Conservation (phyloP, 2,329 filamentous ascomycete species). For the Fulvia fulva region DNA sequence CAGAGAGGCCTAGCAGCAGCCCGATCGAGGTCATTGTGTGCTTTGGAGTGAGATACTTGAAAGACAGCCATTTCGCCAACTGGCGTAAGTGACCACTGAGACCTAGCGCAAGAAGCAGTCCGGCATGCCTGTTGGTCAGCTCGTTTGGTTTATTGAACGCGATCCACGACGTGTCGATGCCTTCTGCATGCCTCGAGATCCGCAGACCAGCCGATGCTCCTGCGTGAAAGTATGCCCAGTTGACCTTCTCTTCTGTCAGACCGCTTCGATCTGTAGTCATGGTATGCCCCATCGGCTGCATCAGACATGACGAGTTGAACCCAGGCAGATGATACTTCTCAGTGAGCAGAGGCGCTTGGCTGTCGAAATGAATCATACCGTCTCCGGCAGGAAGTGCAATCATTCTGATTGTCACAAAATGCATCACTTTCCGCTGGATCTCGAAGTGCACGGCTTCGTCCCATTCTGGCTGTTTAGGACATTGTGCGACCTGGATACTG, state of each 20-base stretch:
- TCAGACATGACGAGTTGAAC: conserved; percentile 86
- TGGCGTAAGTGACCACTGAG: conserved; percentile 92
- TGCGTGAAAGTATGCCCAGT: conserved; percentile 98
- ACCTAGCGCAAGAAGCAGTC: conserved; percentile 84
- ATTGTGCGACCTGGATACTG: conserved; percentile 72
- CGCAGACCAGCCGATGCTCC: conserved; percentile 89
- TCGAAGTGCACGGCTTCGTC: conserved; percentile 84
- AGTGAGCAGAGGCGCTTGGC: conserved; percentile 81
- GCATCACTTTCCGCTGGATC: conserved; percentile 84
- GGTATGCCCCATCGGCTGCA: conserved; percentile 87
- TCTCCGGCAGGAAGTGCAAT: conserved; percentile 84
- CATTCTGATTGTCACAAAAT: conserved; percentile 80
- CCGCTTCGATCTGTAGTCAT: conserved; percentile 85
- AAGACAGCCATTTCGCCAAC: conserved; percentile 95
- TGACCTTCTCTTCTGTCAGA: conserved; percentile 93
- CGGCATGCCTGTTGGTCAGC: conserved; percentile 91
- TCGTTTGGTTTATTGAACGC: conserved; percentile 95
- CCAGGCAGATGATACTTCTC: conserved; percentile 87
- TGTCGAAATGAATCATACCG: conserved; percentile 81
- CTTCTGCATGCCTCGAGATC: conserved; percentile 83
- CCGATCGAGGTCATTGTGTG: conserved; percentile 99
- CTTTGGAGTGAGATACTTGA: conserved; percentile 98
- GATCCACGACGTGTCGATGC: conserved; percentile 98
- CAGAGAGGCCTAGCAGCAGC: conserved; percentile 84
- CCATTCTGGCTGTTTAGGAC: conserved; percentile 71